Evolutionary conservation across 169 alveolate genomes (phyloP), one percentile per base, ranked within the genome.

Genomic region (Cryptosporidium muris): DNA sequence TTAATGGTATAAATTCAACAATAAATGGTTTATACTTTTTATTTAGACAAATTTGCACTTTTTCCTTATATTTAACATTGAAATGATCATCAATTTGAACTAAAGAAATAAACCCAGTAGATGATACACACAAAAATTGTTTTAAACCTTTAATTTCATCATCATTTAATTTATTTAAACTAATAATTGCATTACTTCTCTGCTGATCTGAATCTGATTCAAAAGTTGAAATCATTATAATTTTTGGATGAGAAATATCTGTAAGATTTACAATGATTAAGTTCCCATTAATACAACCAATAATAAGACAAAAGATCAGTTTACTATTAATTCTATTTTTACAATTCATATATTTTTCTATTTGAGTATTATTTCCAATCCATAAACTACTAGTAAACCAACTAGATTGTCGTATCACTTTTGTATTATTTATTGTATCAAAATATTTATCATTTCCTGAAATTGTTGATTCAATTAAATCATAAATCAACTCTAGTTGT

Each of bases 341-440:
- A 9, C 63, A 16, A 1, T 9, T 2, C 1, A 60, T 1, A 34
- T 34, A n/a, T n/a, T 52, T 63, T 36, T 47, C 6, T 14, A 48
- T 56, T 16, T 14, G 12, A 58, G 14, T 60, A 2, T 64, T 25
- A 25, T 58, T 63, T 58, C 49, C 16, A 3, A 74, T 8, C 85
- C 85, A 74, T 16, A 74, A 58, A 45, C 65, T 48, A n/a, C 74
- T 60, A n/a, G 85, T 74, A 74, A 74, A 74, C 85, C 85, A 74
- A 34, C 74, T 45, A 7, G 85, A 74, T 3, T 60, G 40, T 12
- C 45, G 63, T 34, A 74, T 25, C 12, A 74, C 16, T 1, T 51
- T 60, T 45, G 37, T 60, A 51, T 66, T 65, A 38, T 54, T 66
- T 34, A 25, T 37, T 8, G 54, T 60, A 52, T 52, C 16, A 4